Evolutionary conservation across 108 stramenopile genomes (phyloP), one percentile per base, ranked within the genome.

Genomic region (Asterionellopsis glacialis): DNA sequence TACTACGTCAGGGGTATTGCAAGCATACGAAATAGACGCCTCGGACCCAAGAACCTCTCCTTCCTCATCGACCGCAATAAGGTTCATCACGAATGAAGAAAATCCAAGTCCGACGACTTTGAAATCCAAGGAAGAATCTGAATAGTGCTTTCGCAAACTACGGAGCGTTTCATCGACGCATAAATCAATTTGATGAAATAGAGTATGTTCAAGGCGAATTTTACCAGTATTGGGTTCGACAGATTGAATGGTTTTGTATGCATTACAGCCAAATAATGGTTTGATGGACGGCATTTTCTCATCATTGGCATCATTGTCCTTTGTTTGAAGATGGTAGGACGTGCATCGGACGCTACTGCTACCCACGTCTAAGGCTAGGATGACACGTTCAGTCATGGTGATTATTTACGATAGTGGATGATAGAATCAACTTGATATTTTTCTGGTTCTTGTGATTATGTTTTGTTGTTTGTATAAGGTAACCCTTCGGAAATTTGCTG

Each of bases 71-170:
- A 89, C 64, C 10, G 80, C 91, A 11, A 89, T 47, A 33, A 92
- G 51, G 59, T 92, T 92, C 91, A 92, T 92, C 11, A 85, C 87
- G 73, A 92, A 89, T 24, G 77, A 63, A n/a, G 84, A 80, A 62
- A 92, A 87, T 44, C 87, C 87, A 48, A 92, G 57, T 10, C 74
- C 85, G 10, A 76, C 75, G 0, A 92, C 67, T 53, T 66, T 51
- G 59, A 73, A 74, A 23, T 33, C 7, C 33, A 33, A 33, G 33
- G 33, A 33, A 33, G 15, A n/a, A 42, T 53, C 12, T 24, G 14
- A 16, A 19, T 33, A 33, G 9, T 48, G 18, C 23, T 57, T 45
- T 24, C 75, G 72, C 13, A 83, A 50, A 40, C 47, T 19, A 14
- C 38, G 28, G 11, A 88, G 57, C 5, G 68, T 65, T 21, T 76